A percentile compares a stretch with the other conserved stretches of the same genome.
Conservation (phyloP, 2,329 filamentous ascomycete species). For the Penicillium thymicola region DNA sequence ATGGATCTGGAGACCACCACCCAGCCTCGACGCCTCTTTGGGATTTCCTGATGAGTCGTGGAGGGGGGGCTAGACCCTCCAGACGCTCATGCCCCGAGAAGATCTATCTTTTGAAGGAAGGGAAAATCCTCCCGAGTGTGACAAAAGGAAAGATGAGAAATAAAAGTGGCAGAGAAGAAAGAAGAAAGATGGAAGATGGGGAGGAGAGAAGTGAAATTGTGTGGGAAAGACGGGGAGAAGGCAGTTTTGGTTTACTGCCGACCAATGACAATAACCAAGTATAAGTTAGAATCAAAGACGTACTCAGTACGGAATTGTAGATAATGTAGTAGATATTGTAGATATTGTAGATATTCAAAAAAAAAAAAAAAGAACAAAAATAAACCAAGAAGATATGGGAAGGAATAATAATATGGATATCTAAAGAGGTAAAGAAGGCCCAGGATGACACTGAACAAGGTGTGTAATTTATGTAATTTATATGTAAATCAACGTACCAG, state of each 20-base stretch:
- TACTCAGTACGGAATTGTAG: background rate
- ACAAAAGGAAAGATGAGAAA: background rate
- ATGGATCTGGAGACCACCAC: conserved; percentile 9
- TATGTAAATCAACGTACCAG: background rate
- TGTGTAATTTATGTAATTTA: conserved; percentile 5
- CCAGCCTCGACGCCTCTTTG: conserved; percentile 8
- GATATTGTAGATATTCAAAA: background rate
- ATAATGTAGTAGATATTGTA: background rate
- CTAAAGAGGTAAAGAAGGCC: background rate
- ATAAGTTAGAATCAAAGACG: background rate
- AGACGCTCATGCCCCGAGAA: conserved; percentile 30
- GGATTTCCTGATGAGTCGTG: conserved; percentile 10
- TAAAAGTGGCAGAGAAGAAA: background rate
- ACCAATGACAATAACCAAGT: background rate
- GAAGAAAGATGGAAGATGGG: background rate
- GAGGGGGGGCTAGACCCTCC: conserved; percentile 33
- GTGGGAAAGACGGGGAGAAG: background rate
- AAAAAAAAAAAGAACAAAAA: background rate
- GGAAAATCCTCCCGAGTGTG: background rate
- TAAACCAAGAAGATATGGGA: background rate
- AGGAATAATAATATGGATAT: conserved; percentile 7
- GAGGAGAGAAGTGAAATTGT: conserved; percentile 2
- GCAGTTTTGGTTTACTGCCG: conserved; percentile 1
- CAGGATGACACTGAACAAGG: background rate
- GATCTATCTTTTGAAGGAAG: conserved; percentile 12